Evolutionary conservation across 1,284 basidiomycete genomes (phyloP).

Genomic region (Tetrapyrgos nigripes): DNA sequence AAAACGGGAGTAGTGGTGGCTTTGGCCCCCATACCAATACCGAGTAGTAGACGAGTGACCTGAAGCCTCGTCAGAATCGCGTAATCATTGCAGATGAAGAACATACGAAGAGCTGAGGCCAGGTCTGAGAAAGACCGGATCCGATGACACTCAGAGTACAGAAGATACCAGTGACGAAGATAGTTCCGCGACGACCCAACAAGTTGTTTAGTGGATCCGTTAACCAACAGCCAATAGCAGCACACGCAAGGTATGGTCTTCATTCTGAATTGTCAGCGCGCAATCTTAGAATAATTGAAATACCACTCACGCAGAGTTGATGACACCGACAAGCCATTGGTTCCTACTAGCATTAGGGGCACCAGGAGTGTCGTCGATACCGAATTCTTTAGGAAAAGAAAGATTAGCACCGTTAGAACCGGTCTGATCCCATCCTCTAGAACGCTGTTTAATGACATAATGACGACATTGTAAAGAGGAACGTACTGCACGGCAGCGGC

Average conservation of each 20-base stretch:
- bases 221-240: slow-evolving; percentile 52
- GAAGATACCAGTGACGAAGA: slow-evolving; percentile 71
- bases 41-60: slow-evolving; percentile 63
- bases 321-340: slow-evolving; percentile 54
- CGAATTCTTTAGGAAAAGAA: slow-evolving; percentile 65
- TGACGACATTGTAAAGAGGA: no score
- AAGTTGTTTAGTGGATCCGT: slow-evolving; percentile 54
- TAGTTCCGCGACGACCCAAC: slow-evolving; percentile 71
- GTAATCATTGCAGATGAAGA: background rate
- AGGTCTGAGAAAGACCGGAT: slow-evolving; percentile 60
- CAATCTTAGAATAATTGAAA: background rate
- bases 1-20: slow-evolving; percentile 65
- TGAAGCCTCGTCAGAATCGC: slow-evolving; percentile 17
- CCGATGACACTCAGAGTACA: slow-evolving; percentile 67
- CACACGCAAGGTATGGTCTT: slow-evolving; percentile 50
- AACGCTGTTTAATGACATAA: no score
- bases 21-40: slow-evolving; percentile 75
- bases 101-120: slow-evolving; percentile 54
- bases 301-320: slow-evolving; percentile 47
- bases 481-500: slow-evolving; percentile 66
- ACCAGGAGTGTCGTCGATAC: slow-evolving; percentile 33
- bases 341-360: slow-evolving; percentile 39
- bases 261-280: background rate
- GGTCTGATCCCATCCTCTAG: slow-evolving; percentile 66
- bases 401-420: slow-evolving; percentile 71